A percentile compares a stretch with the other conserved stretches of the same genome.
Evolutionary conservation across 148 eudicot species (phyloP).

Genomic region (Spergularia bocconei): DNA sequence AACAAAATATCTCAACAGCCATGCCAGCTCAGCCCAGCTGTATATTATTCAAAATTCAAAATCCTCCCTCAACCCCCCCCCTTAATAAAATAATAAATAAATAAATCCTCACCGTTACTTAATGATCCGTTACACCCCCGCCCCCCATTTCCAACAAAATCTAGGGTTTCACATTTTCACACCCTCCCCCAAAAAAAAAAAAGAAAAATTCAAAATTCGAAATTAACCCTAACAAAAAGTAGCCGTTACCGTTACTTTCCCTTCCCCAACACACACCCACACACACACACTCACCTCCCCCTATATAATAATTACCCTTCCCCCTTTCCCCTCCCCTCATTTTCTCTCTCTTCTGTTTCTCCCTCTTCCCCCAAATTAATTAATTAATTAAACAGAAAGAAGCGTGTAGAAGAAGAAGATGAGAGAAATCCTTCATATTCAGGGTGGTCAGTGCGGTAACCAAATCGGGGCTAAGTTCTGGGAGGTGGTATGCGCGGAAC

Average conservation of each 20-base stretch:
- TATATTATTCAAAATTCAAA: slow-evolving; percentile 4
- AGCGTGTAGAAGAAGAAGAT: slow-evolving; percentile 28
- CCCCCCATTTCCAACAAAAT: not conserved
- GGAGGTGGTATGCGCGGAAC: slow-evolving; percentile 80
- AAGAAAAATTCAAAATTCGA: slow-evolving; percentile 18
- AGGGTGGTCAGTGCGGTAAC: slow-evolving; percentile 80
- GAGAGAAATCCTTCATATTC: slow-evolving; percentile 75
- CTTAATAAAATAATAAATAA: not conserved
- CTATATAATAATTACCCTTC: not conserved
- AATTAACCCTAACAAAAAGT: slow-evolving; percentile 1
- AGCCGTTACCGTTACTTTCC: slow-evolving; percentile 23
- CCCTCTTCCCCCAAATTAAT: not conserved
- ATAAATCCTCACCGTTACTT: slow-evolving; percentile 16
- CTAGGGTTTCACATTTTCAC: not conserved
- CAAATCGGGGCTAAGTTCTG: slow-evolving; percentile 82
- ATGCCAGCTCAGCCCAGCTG: not conserved
- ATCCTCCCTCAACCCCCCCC: not conserved
- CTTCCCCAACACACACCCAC: too few relatives aligned
- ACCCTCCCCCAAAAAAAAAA: not conserved
- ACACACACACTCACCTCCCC: not conserved
- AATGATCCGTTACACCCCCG: slow-evolving; percentile 2
- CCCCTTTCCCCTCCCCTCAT: not conserved
- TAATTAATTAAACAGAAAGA: not conserved
- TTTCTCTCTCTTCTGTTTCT: slow-evolving; percentile 14
- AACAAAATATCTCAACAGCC: too few relatives aligned